Base-by-base conservation (phyloP, 2,329 filamentous ascomycete species). In the Colletotrichum sidae region DNA sequence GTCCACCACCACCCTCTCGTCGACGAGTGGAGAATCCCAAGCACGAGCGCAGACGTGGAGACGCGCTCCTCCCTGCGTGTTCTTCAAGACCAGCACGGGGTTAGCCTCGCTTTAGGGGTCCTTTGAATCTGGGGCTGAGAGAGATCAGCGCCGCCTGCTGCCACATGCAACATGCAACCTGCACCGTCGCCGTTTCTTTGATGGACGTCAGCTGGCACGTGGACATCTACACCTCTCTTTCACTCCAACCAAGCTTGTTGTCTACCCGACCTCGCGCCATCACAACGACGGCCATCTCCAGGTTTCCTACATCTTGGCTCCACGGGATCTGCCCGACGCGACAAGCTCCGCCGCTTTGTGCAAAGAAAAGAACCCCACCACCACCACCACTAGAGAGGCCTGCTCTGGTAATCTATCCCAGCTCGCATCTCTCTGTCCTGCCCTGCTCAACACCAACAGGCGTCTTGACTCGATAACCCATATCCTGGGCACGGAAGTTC, bases 301-400 rank as follows among this genome's bases (percentile, higher is more conserved):
- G 25, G 25, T 25, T 4, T 25, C 25, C 25, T 25, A 25, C 25
- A 25, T 25, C 25, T 25, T 25, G 25, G 25, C 57, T 25, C 51
- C 58, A 62, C 52, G 58, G 62, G 52, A 65, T 34, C 62, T 58
- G 62, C 62, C 58, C 47, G 58, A 62, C n/a, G 62, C 62, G 62
- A 61, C 42, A 41, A 38, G 45, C 17, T 25, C 25, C 25, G 25
- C 25, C 25, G 25, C 25, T 25, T 25, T 25, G 25, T 25, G 25
- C 60, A 42, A 55, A 17, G n/a, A 37, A n/a, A 55, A 13, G 25
- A 39, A 55, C 33, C 39, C 51, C 25, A 54, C 0, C 12, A 54
- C 37, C 51, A 17, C 52, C 51, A 33, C 52, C 38, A 41, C 25
- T 25, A 25, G 25, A 33, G 42, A n/a, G 13, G 35, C 38, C 17